Percentiles rank a stretch among this genome's conserved stretches.
Evolutionary conservation across 345 rosid genomes (phyloP).

Genomic region (Capsella bursapastoris): DNA sequence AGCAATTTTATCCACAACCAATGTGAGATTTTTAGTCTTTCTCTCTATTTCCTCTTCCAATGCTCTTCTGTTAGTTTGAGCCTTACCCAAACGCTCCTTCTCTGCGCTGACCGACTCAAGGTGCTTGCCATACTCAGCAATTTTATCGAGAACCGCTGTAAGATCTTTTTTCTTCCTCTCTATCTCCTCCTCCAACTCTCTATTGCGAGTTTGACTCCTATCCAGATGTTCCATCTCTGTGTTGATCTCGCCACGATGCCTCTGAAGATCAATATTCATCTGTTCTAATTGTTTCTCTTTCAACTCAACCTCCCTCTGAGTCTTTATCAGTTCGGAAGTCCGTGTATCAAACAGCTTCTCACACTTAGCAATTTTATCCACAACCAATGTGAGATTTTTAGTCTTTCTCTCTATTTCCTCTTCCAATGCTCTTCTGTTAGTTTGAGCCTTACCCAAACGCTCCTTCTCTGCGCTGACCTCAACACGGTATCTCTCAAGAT

Average conservation of each 20-base stretch:
- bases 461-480: conserved; percentile 18
- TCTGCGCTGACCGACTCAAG: conserved; percentile 14
- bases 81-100: not conserved
- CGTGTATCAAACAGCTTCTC: conserved; percentile 15
- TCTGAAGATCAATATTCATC: conserved; percentile 16
- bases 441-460: not conserved
- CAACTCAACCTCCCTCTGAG: conserved; percentile 23
- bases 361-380: not conserved
- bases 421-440: conserved; percentile 6
- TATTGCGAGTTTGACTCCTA: conserved; percentile 8
- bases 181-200: conserved; percentile 23
- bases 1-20: not conserved
- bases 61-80: not conserved
- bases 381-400: conserved; percentile 1
- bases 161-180: conserved; percentile 16
- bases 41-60: conserved; percentile 27
- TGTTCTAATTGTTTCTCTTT: conserved; percentile 13
- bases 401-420: conserved; percentile 19
- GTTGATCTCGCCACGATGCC: not conserved
- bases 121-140: conserved; percentile 1
- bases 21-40: not conserved
- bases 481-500: conserved; percentile 5
- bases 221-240: conserved; percentile 10
- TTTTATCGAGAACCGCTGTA: not conserved
- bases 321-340: conserved; percentile 11